A percentile compares a stretch with the other conserved stretches of the same genome.
phyloP scores from a whole-genome alignment of 257 asterid genomes.

The Capsicum chinense region DNA sequence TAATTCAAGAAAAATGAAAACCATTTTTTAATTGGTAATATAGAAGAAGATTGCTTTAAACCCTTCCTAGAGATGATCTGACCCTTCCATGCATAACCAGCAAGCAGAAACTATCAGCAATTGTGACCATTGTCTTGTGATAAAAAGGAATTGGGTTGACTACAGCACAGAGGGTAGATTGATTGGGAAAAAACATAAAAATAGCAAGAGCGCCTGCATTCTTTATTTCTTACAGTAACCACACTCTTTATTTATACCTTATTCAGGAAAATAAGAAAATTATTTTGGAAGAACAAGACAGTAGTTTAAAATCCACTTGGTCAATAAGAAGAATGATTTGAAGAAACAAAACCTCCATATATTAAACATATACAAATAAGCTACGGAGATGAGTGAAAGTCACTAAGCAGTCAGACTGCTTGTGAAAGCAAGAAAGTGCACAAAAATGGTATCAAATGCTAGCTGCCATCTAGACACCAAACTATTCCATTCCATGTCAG shows the following conservation, averaged over 20 bases:
- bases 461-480: neutral
- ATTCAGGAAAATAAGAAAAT: constrained; percentile 1
- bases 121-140: constrained; percentile 21
- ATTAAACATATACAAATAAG: neutral
- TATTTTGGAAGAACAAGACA: neutral
- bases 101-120: constrained; percentile 19
- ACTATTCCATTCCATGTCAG: constrained; percentile 1
- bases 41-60: neutral
- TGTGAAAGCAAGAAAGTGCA: neutral
- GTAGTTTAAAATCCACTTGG: neutral
- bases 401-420: neutral
- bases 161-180: neutral
- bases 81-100: constrained; percentile 3
- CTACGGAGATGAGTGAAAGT: neutral
- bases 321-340: neutral
- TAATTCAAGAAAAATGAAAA: constrained; percentile 19
- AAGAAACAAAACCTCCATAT: neutral
- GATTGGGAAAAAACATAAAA: constrained; percentile 3
- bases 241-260: neutral
- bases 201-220: neutral
- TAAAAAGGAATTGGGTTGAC: constrained; percentile 9
- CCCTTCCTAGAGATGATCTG: neutral
- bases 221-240: neutral
- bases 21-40: neutral
- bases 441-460: neutral